These are phyloP conservation scores for Vitis riparia DNA, from an alignment of 164 flowering plant genomes.

Conservation along the genomic window DNA sequence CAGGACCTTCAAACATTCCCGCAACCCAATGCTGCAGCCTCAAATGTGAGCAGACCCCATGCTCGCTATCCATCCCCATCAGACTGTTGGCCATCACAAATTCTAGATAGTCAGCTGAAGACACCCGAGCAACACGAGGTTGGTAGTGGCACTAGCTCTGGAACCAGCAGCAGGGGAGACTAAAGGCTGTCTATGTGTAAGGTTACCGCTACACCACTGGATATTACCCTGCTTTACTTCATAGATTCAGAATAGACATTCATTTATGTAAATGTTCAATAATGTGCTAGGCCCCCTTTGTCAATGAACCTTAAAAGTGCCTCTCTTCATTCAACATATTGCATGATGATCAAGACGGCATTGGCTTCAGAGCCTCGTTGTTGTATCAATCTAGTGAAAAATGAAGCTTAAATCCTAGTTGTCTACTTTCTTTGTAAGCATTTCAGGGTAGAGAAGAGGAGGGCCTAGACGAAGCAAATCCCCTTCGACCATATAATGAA, in stretches of 20 bases:
- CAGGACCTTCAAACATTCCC: conserved; percentile 28
- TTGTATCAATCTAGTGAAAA: too few species aligned
- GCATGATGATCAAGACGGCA: too few species aligned
- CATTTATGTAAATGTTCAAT: background rate
- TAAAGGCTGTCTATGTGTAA: background rate
- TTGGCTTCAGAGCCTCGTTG: too few species aligned
- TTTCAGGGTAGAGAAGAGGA: too few species aligned
- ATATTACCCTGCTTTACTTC: background rate
- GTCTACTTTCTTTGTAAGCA: too few species aligned
- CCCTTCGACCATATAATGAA: too few species aligned
- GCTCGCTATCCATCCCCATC: conserved; percentile 56
- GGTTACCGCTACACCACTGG: background rate
- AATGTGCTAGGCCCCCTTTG: background rate
- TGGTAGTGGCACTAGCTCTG: background rate
- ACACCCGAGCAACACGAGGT: conserved; percentile 2
- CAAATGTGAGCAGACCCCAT: conserved; percentile 52
- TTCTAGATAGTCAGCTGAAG: conserved; percentile 26
- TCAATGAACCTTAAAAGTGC: too few species aligned
- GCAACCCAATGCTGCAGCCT: conserved; percentile 12
- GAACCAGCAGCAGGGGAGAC: conserved; percentile 1
- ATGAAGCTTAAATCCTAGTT: too few species aligned
- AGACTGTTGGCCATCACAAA: conserved; percentile 57
- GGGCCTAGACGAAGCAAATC: too few species aligned
- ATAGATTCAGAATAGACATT: background rate
- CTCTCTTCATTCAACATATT: too few species aligned